phyloP scores from a whole-genome alignment of 352 stramenopile genomes.

The Phytophthora chlamydospora region DNA sequence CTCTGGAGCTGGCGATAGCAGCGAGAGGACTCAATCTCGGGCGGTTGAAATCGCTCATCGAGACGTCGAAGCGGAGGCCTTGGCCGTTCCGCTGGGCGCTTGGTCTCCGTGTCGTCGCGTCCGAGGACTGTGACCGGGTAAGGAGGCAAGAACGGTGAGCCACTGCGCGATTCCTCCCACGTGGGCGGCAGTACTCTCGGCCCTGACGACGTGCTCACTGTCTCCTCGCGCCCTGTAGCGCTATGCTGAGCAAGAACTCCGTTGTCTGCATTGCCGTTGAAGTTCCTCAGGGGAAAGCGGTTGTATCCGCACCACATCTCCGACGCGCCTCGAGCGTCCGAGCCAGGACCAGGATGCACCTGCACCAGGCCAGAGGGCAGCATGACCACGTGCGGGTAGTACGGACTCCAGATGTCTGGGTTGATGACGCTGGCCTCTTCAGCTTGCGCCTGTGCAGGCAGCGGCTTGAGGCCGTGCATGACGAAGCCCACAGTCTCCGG shows the following conservation, averaged over 20 bases:
- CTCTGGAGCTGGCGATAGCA: slow-evolving; percentile 13
- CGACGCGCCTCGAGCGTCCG: slow-evolving; percentile 16
- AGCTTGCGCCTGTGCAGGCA: slow-evolving; percentile 30
- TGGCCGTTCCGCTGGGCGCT: slow-evolving; percentile 30
- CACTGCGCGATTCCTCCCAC: slow-evolving; percentile 53
- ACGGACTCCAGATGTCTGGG: slow-evolving; percentile 48
- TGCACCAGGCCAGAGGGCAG: slow-evolving; percentile 60
- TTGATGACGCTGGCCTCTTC: slow-evolving; percentile 14
- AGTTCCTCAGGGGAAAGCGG: slow-evolving; percentile 45
- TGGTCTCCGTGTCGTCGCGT: slow-evolving; percentile 39
- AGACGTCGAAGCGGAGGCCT: slow-evolving; percentile 5
- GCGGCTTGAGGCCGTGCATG: slow-evolving; percentile 50
- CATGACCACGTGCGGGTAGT: slow-evolving; percentile 64
- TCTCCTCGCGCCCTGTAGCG: neutral
- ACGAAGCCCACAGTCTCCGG: slow-evolving; percentile 55
- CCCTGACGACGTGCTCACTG: slow-evolving; percentile 7
- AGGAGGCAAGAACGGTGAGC: slow-evolving; percentile 61
- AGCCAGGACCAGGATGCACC: slow-evolving; percentile 35
- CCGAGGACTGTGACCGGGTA: slow-evolving; percentile 60
- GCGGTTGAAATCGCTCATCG: slow-evolving; percentile 30
- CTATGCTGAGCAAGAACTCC: neutral
- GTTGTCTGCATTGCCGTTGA: slow-evolving; percentile 1
- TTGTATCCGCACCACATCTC: slow-evolving; percentile 59
- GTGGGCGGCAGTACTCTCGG: slow-evolving; percentile 60
- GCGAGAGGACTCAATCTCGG: slow-evolving; percentile 11